phyloP scores from a whole-genome alignment of 148 eudicot species.

The Gaultheria prostrata region DNA sequence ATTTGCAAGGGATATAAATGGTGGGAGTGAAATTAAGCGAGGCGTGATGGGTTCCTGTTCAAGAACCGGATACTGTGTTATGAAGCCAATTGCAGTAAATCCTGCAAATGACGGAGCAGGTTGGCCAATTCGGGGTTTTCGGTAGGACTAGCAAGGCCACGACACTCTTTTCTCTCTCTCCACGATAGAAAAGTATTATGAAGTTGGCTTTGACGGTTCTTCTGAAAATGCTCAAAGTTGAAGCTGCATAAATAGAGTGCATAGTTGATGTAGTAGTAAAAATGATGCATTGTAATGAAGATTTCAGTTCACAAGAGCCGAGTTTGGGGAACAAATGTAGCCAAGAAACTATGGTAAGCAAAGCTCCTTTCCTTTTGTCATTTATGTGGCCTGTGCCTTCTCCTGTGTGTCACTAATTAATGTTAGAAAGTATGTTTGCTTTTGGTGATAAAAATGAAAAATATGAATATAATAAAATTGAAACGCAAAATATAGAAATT shows the following conservation, averaged over 20 bases:
- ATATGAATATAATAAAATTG: too few relatives aligned
- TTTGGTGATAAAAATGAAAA: too few relatives aligned
- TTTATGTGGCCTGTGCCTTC: background rate
- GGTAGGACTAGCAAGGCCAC: background rate
- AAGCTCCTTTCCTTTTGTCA: background rate
- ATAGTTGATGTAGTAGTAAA: background rate
- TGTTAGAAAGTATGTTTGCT: too few relatives aligned
- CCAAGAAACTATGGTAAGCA: background rate
- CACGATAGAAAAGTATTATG: background rate
- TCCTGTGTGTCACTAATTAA: background rate
- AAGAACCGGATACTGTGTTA: slow-evolving; percentile 36
- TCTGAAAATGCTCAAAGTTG: background rate
- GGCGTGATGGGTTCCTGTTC: slow-evolving; percentile 27
- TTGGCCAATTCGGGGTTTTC: slow-evolving; percentile 24
- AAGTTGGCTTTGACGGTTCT: background rate
- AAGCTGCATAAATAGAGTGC: background rate
- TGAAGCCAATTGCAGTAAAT: slow-evolving; percentile 43
- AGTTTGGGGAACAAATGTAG: background rate
- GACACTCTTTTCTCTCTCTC: background rate
- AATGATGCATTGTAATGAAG: background rate
- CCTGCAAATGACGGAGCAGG: slow-evolving; percentile 32
- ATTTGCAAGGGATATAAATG: slow-evolving; percentile 16
- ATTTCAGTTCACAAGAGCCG: background rate
- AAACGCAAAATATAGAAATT: too few relatives aligned
- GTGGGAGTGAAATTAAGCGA: slow-evolving; percentile 17